Conservation (phyloP, 2,329 filamentous ascomycete species). For the Tolypocladium capitatum region DNA sequence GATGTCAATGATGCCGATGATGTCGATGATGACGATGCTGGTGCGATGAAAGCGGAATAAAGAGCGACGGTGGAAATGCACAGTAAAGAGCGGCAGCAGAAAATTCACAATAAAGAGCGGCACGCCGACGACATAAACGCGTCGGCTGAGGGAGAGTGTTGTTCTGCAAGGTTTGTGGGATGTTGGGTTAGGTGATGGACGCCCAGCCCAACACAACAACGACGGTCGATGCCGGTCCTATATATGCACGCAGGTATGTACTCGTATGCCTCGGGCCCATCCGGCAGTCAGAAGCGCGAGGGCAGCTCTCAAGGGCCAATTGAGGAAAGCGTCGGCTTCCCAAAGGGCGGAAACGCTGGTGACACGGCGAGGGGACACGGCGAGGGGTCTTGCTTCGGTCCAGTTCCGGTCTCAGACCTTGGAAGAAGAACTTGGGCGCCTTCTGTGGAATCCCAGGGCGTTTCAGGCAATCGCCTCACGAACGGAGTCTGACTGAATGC, state of each 20-base stretch:
- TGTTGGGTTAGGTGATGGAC: background rate
- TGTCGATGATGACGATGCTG: background rate
- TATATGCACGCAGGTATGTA: background rate
- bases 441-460: too few relatives aligned
- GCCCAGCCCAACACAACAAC: background rate
- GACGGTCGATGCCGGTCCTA: background rate
- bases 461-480: too few relatives aligned
- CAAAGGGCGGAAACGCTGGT: background rate
- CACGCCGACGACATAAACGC: background rate
- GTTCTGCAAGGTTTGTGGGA: background rate
- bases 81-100: background rate
- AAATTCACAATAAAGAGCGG: background rate
- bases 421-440: too few relatives aligned
- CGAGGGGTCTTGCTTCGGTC: background rate
- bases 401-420: background rate
- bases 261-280: background rate
- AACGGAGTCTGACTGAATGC: too few relatives aligned
- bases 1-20: too few relatives aligned
- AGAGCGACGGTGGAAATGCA: background rate
- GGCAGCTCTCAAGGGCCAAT: too few relatives aligned
- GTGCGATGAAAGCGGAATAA: too few relatives aligned
- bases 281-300: too few relatives aligned
- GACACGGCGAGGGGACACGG: background rate
- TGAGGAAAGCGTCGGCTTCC: background rate
- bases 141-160: background rate